phyloP scores from a whole-genome alignment of 1,284 basidiomycete genomes.

The Pholiota adiposa region DNA sequence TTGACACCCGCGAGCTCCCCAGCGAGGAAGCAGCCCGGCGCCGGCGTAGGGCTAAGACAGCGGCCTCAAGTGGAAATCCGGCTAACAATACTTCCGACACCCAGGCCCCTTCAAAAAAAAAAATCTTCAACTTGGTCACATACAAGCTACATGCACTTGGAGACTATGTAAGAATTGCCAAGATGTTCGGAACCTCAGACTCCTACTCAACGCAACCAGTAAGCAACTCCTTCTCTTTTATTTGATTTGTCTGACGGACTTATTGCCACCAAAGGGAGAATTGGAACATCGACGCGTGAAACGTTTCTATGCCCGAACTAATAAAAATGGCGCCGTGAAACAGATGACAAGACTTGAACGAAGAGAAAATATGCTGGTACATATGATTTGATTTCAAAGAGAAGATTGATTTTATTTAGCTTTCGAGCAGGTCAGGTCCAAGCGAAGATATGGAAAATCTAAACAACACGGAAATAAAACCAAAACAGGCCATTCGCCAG shows the following conservation, averaged over 20 bases:
- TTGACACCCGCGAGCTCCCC: conserved; percentile 22
- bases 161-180: conserved; percentile 23
- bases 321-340: background rate
- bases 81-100: background rate
- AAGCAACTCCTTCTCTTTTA: background rate
- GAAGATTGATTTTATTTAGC: background rate
- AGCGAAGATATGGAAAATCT: background rate
- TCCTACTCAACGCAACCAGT: conserved; percentile 1
- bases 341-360: background rate
- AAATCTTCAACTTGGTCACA: background rate
- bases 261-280: conserved; percentile 29
- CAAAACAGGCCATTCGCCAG: background rate
- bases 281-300: conserved; percentile 35
- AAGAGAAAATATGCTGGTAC: background rate
- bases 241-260: too few relatives aligned
- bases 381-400: background rate
- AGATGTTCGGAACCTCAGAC: conserved; percentile 21
- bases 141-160: conserved; percentile 17
- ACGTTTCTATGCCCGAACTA: conserved; percentile 23
- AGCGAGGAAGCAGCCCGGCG: conserved; percentile 17
- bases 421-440: background rate
- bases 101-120: background rate
- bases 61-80: background rate
- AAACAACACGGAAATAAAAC: background rate
- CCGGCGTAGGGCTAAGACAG: background rate